phyloP scores from a whole-genome alignment of 2,329 filamentous ascomycete species.

The Diaporthe amygdali region DNA sequence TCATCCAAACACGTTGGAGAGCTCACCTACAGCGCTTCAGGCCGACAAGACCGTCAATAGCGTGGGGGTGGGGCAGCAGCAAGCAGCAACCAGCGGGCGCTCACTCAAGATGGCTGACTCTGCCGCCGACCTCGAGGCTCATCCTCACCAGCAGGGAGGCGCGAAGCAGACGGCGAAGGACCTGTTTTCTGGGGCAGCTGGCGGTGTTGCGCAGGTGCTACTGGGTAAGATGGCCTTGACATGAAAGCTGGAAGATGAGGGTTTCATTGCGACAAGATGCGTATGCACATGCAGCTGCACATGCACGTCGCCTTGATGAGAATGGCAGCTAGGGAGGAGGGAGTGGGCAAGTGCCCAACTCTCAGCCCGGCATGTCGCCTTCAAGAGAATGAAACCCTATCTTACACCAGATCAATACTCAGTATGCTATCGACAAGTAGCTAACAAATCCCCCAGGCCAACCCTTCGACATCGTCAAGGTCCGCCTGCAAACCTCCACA shows the following conservation, averaged over 20 bases:
- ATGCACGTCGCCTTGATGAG: not conserved
- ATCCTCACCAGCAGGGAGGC: constrained; percentile 35
- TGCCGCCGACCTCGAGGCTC: constrained; percentile 41
- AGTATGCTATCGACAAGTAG: not conserved
- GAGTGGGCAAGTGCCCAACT: constrained; percentile 1
- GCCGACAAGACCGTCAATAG: not conserved
- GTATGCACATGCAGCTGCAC: not conserved
- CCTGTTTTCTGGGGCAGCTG: constrained; percentile 86
- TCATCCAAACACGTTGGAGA: not conserved
- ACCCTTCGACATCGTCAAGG: constrained; percentile 93
- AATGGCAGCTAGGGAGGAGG: not conserved
- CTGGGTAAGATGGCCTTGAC: constrained; percentile 67
- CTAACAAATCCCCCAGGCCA: constrained; percentile 53
- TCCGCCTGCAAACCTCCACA: constrained; percentile 88
- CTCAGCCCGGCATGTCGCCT: too few species aligned
- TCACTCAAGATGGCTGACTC: constrained; percentile 39
- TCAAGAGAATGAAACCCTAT: not conserved
- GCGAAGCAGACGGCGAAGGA: constrained; percentile 78
- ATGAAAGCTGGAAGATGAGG: not conserved
- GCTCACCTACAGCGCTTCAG: not conserved
- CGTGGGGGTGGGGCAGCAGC: constrained; percentile 19
- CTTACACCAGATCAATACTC: not conserved
- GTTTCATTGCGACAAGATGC: not conserved
- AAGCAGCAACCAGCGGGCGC: not conserved
- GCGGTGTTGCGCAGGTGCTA: constrained; percentile 91